Evolutionary conservation across 495 filamentous ascomycete species (phyloP), one percentile per base, ranked within the genome.

Genomic region (Penicillium ochrochloron): DNA sequence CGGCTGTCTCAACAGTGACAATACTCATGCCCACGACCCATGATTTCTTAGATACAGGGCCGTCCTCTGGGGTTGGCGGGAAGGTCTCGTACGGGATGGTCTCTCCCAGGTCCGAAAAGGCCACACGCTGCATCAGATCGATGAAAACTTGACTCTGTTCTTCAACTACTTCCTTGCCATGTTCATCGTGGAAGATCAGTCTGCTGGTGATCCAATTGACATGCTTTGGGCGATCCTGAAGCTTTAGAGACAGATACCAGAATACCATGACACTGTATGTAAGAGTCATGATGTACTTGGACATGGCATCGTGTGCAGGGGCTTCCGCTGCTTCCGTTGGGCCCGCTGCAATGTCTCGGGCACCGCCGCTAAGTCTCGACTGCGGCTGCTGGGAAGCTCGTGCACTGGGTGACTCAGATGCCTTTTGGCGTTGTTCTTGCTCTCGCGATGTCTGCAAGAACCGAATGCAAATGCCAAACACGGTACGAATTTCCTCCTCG

Each of bases 241-340:
- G 83, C 72, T 90, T 93, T 63, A 98, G 73, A 8, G 92, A 90
- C 57, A 98, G 79, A 73, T 97, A 98, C 96, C 96, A 99, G 69
- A 96, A 97, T 3, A 92, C 91, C 67, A 98, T 92, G 67, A 96
- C 93, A 75, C 98, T 93, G 73, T 97, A 96, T 7, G 95, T 94
- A 27, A 97, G 80, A 1, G 92, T 89, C 71, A 93, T 93, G 33
- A 98, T 92, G 72, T 99, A 99, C 72, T 93, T 92, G 19, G 78
- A 79, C 72, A 81, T 78, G 14, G 70, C 78, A 57, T 82, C 79
- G 29, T 80, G 78, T 15, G 69, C 56, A 14, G 70, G 67, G 31
- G 70, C 59, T 35, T 79, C 78, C 0, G 69, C 60, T 29, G 67
- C 61, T 25, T 80, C 80, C 17, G 70, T 62, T 15, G 72, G 62